phyloP scores from a whole-genome alignment of 169 alveolate genomes.

The Plasmodium vivax region DNA sequence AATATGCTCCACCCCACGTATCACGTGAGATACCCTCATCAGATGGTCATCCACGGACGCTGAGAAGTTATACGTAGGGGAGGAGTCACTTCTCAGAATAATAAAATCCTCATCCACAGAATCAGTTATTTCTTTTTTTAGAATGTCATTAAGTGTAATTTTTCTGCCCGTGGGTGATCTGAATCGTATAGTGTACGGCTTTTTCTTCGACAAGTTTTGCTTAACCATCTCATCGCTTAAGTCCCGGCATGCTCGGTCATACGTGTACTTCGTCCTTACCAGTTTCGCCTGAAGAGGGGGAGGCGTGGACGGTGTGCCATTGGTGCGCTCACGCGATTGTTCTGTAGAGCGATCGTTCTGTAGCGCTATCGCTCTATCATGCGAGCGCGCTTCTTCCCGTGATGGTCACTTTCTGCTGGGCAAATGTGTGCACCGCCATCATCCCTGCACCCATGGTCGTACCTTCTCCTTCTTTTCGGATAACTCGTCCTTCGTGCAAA shows the following conservation, averaged over 20 bases:
- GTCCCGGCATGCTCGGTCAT: conserved; percentile 36
- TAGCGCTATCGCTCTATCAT: too few species aligned
- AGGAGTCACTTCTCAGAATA: conserved; percentile 78
- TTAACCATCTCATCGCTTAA: conserved; percentile 10
- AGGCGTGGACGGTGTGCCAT: conserved; percentile 13
- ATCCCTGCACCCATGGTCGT: conserved; percentile 3
- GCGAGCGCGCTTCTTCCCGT: not conserved
- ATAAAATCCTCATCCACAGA: conserved; percentile 81
- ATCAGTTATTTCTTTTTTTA: conserved; percentile 48
- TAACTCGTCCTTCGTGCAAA: conserved; percentile 82
- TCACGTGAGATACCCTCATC: conserved; percentile 85
- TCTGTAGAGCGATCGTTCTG: not conserved
- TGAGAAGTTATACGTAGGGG: conserved; percentile 88
- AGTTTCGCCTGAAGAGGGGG: conserved; percentile 14
- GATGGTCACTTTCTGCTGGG: conserved; percentile 59
- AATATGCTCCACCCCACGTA: conserved; percentile 87
- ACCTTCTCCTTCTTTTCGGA: conserved; percentile 73
- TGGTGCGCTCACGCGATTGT: not conserved
- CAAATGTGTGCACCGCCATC: not conserved
- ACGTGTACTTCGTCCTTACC: conserved; percentile 32
- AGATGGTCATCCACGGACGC: conserved; percentile 86
- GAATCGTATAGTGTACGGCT: conserved; percentile 51
- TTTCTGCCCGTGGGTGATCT: conserved; percentile 32
- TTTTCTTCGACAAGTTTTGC: not conserved
- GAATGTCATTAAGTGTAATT: conserved; percentile 48